Evolutionary conservation across 1,284 basidiomycete species (phyloP).

Genomic region (Ustilago curta): DNA sequence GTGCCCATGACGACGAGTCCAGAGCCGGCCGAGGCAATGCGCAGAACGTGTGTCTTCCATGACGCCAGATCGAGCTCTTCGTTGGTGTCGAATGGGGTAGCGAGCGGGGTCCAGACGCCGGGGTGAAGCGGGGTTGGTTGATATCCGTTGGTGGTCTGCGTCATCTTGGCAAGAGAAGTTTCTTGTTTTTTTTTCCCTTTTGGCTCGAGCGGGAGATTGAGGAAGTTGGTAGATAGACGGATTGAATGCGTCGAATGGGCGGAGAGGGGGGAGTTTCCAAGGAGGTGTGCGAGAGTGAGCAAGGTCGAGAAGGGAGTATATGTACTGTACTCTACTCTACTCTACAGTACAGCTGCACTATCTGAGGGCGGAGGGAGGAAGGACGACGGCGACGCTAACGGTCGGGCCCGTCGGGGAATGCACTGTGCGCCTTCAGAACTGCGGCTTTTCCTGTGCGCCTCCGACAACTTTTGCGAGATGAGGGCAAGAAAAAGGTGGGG

Average conservation of each 20-base stretch:
- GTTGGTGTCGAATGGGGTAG: slow-evolving; percentile 81
- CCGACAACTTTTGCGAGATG: not conserved
- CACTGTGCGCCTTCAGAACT: too few species aligned
- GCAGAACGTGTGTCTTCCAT: slow-evolving; percentile 80
- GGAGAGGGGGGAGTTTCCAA: not conserved
- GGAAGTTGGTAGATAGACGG: not conserved
- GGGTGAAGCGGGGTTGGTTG: slow-evolving; percentile 68
- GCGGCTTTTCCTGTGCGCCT: not conserved
- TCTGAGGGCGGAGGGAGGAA: not conserved
- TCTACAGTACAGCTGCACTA: too few species aligned
- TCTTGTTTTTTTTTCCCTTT: too few species aligned
- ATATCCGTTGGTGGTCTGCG: slow-evolving; percentile 34
- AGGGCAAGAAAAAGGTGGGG: not conserved
- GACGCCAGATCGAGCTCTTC: slow-evolving; percentile 84
- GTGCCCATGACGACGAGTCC: slow-evolving; percentile 82
- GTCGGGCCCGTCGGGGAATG: not conserved
- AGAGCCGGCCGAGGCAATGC: slow-evolving; percentile 79
- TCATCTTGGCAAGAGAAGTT: slow-evolving; percentile 24
- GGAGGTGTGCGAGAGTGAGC: not conserved
- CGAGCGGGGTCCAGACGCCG: slow-evolving; percentile 86
- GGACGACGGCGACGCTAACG: not conserved
- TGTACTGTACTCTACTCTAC: too few species aligned
- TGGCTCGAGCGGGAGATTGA: not conserved
- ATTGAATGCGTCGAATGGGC: not conserved
- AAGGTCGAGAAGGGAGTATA: not conserved